phyloP scores from a whole-genome alignment of 2,329 filamentous ascomycete genomes.

The Talaromyces sp. region DNA sequence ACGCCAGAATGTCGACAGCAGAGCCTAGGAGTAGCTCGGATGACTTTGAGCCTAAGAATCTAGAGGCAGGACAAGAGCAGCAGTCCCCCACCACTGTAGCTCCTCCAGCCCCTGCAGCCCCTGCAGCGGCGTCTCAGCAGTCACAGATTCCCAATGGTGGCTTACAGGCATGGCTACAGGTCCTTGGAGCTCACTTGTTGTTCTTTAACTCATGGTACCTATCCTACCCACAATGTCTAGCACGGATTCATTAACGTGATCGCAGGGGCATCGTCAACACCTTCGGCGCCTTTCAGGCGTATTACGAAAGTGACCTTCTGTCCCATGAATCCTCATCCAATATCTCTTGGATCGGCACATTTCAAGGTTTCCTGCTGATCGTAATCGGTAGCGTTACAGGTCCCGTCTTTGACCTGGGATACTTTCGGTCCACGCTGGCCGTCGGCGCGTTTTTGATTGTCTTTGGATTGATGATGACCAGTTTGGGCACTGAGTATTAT shows the following conservation, averaged over 20 bases:
- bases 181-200: slow-evolving; percentile 27
- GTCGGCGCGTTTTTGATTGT: slow-evolving; percentile 41
- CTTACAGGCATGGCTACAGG: slow-evolving; percentile 30
- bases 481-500: slow-evolving; percentile 19
- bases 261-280: slow-evolving; percentile 41
- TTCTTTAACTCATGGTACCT: slow-evolving; percentile 31
- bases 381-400: slow-evolving; percentile 48
- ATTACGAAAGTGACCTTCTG: slow-evolving; percentile 42
- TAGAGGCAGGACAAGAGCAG: background rate
- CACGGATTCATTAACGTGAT: background rate
- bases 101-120: no score
- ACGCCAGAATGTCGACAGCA: background rate
- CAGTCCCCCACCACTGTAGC: background rate
- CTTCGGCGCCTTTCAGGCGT: slow-evolving; percentile 50
- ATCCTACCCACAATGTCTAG: no score
- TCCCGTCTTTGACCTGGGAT: slow-evolving; percentile 48
- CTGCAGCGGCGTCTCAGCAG: no score
- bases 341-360: slow-evolving; percentile 49
- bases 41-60: background rate
- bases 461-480: slow-evolving; percentile 19
- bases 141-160: slow-evolving; percentile 24
- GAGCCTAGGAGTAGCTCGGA: background rate
- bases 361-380: slow-evolving; percentile 48
- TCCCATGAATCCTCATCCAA: slow-evolving; percentile 35
- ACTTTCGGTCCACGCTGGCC: slow-evolving; percentile 39